phyloP scores from a whole-genome alignment of 495 filamentous ascomycete species.

The Aspergillus coremiiformis region DNA sequence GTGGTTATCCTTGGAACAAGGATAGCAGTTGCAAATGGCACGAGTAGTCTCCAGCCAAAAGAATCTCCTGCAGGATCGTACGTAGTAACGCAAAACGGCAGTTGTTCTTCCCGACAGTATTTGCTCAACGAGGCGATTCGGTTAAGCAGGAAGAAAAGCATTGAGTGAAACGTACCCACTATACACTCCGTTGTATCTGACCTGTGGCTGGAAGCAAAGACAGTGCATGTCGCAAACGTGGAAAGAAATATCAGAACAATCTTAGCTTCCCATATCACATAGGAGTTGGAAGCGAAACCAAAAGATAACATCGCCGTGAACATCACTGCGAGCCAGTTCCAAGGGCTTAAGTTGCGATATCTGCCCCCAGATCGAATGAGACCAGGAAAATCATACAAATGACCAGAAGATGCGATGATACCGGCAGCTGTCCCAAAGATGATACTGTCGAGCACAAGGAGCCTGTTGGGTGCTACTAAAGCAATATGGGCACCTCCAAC shows the following conservation, averaged over 20 bases:
- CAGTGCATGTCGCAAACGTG: constrained; percentile 69
- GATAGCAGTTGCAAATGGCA: constrained; percentile 92
- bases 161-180: constrained; percentile 72
- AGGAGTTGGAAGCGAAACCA: constrained; percentile 95
- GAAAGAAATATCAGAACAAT: constrained; percentile 83
- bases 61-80: constrained; percentile 79
- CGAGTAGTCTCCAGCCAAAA: constrained; percentile 74
- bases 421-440: not conserved
- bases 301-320: constrained; percentile 79
- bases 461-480: not conserved
- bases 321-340: constrained; percentile 79
- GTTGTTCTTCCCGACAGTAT: constrained; percentile 95
- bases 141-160: constrained; percentile 71
- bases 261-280: constrained; percentile 97
- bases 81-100: constrained; percentile 91
- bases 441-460: not conserved
- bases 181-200: constrained; percentile 50
- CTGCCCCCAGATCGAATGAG: constrained; percentile 70
- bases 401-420: constrained; percentile 36
- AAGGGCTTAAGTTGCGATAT: constrained; percentile 35
- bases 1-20: constrained; percentile 64
- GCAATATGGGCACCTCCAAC: not conserved
- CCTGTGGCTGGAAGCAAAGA: constrained; percentile 64
- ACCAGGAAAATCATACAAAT: constrained; percentile 51
- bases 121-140: constrained; percentile 81